These are phyloP conservation scores for Diaporthe caulivora DNA, from an alignment of 2,329 filamentous ascomycete species.

Conservation along the genomic window DNA sequence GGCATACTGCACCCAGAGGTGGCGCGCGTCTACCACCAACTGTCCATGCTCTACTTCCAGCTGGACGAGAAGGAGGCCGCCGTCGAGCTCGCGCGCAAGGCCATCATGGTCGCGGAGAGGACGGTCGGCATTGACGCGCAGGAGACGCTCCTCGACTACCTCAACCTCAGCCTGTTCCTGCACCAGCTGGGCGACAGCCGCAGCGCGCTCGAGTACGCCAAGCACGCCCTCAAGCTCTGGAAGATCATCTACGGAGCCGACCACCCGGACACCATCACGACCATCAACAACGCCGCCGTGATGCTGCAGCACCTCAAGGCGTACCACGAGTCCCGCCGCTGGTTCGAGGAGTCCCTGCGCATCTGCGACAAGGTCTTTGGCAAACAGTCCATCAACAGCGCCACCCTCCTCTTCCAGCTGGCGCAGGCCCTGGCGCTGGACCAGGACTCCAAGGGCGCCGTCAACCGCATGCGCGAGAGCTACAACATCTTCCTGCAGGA, in stretches of 20 bases:
- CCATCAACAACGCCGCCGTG: slow-evolving; percentile 97
- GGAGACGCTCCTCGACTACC: slow-evolving; percentile 94
- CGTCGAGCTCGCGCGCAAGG: slow-evolving; percentile 94
- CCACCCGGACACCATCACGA: slow-evolving; percentile 98
- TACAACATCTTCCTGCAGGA: slow-evolving; percentile 94
- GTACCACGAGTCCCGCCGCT: slow-evolving; percentile 93
- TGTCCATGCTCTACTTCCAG: slow-evolving; percentile 97
- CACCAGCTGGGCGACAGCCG: slow-evolving; percentile 93
- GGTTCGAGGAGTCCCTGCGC: slow-evolving; percentile 93
- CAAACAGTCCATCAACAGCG: slow-evolving; percentile 89
- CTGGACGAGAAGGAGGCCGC: slow-evolving; percentile 98
- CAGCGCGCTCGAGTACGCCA: slow-evolving; percentile 87
- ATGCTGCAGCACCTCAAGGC: slow-evolving; percentile 97
- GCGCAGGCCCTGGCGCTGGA: slow-evolving; percentile 96
- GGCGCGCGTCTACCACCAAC: slow-evolving; percentile 91
- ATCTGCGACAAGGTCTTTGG: slow-evolving; percentile 93
- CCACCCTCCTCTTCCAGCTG: slow-evolving; percentile 95
- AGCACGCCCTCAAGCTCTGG: slow-evolving; percentile 94
- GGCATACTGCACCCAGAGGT: slow-evolving; percentile 97
- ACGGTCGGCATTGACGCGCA: slow-evolving; percentile 94
- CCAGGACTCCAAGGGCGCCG: slow-evolving; percentile 91
- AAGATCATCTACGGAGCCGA: slow-evolving; percentile 95
- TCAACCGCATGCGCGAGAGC: slow-evolving; percentile 93
- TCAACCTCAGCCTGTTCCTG: slow-evolving; percentile 94
- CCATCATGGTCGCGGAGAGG: slow-evolving; percentile 94